These are phyloP conservation scores for Pyricularia grisea DNA, from an alignment of 2,329 filamentous ascomycete genomes.

Conservation along the genomic window DNA sequence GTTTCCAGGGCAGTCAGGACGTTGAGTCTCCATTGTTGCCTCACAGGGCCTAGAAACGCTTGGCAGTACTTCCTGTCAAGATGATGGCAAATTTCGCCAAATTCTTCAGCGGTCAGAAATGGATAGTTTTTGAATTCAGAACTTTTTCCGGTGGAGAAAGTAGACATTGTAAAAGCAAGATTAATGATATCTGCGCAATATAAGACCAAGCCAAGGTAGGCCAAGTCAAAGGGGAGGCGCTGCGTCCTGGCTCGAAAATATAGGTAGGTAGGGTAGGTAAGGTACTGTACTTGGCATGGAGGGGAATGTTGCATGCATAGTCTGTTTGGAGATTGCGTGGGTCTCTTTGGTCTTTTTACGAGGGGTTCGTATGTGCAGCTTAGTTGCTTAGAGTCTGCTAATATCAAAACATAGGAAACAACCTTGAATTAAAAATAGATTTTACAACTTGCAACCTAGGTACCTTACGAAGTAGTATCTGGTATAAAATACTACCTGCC, in stretches of 20 bases:
- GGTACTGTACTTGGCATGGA: background rate
- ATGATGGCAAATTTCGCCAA: conserved; percentile 53
- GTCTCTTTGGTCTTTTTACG: too few species aligned
- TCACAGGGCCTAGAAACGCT: conserved; percentile 44
- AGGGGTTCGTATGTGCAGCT: too few species aligned
- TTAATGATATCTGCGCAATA: background rate
- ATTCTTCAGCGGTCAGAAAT: conserved; percentile 51
- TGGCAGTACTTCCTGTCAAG: conserved; percentile 50
- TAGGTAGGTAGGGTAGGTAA: too few species aligned
- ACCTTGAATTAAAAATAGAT: too few species aligned
- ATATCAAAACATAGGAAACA: too few species aligned
- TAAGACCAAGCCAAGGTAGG: background rate
- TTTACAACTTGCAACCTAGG: too few species aligned
- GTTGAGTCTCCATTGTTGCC: conserved; percentile 44
- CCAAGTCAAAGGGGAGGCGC: background rate
- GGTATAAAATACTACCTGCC: too few species aligned
- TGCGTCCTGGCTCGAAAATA: background rate
- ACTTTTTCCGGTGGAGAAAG: conserved; percentile 6
- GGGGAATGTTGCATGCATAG: background rate
- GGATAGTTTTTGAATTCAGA: conserved; percentile 47
- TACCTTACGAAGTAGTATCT: too few species aligned
- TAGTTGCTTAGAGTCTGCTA: too few species aligned
- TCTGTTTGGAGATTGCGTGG: too few species aligned
- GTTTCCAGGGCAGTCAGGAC: conserved; percentile 41
- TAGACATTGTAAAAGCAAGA: background rate